Conservation (phyloP, 2,329 filamentous ascomycete species). For the Colletotrichum sp. region DNA sequence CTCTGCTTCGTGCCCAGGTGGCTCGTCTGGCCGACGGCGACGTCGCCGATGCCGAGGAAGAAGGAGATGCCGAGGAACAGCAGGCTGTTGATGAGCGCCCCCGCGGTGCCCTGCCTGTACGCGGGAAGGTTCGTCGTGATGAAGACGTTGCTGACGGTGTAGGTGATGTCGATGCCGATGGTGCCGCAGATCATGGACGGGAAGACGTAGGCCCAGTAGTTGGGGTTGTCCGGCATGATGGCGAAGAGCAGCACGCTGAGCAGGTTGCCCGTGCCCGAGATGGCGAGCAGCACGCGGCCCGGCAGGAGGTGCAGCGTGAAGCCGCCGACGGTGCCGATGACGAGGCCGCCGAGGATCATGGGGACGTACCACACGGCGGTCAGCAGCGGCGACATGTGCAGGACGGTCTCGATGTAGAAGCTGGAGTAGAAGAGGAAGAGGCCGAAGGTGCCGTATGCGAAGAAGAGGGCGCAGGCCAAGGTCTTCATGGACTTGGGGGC, state of each 20-base stretch:
- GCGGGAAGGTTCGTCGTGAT: constrained; percentile 75
- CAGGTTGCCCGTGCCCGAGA: constrained; percentile 66
- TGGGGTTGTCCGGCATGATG: constrained; percentile 61
- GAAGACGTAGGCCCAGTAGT: constrained; percentile 79
- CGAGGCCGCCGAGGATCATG: constrained; percentile 69
- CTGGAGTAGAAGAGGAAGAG: constrained; percentile 70
- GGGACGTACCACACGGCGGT: constrained; percentile 74
- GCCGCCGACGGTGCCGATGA: constrained; percentile 67
- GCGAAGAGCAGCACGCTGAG: constrained; percentile 67
- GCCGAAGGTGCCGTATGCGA: constrained; percentile 65
- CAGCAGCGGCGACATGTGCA: constrained; percentile 64
- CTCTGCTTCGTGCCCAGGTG: constrained; percentile 51
- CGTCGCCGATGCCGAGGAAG: constrained; percentile 73
- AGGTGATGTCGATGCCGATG: constrained; percentile 76
- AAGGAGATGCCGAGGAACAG: constrained; percentile 76
- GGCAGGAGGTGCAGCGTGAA: constrained; percentile 71
- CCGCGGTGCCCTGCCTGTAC: constrained; percentile 72
- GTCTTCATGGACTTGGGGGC: constrained; percentile 65
- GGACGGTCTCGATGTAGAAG: constrained; percentile 67
- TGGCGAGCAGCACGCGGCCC: constrained; percentile 65
- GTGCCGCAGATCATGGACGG: constrained; percentile 73
- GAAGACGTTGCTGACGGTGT: constrained; percentile 78
- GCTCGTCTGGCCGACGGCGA: constrained; percentile 58
- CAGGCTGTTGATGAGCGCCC: constrained; percentile 73
- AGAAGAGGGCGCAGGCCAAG: constrained; percentile 59